These are phyloP conservation scores for Trichophyton schoenleinii DNA, from an alignment of 2,329 filamentous ascomycete species.

Conservation along the genomic window DNA sequence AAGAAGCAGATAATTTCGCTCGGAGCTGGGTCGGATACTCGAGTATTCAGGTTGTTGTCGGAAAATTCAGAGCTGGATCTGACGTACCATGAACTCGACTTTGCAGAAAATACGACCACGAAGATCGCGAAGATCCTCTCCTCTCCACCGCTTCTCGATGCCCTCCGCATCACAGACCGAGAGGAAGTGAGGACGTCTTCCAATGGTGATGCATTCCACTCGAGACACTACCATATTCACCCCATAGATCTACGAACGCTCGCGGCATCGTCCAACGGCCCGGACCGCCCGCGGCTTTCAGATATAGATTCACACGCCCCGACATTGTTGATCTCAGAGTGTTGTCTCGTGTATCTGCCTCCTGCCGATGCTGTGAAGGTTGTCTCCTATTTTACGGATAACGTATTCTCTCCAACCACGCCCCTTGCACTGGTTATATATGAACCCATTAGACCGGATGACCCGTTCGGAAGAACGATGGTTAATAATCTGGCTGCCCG, in stretches of 20 bases:
- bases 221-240: conserved; percentile 42
- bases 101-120: conserved; percentile 55
- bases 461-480: conserved; percentile 87
- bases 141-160: conserved; percentile 21
- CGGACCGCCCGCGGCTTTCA: conserved; percentile 21
- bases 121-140: conserved; percentile 44
- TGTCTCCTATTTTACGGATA: conserved; percentile 50
- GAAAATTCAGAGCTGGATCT: conserved; percentile 35
- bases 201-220: conserved; percentile 33
- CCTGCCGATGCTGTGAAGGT: conserved; percentile 51
- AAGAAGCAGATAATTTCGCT: conserved; percentile 75
- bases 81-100: conserved; percentile 87
- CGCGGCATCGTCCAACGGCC: conserved; percentile 16
- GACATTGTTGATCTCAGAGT: conserved; percentile 83
- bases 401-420: conserved; percentile 35
- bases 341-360: conserved; percentile 82
- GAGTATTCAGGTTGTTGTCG: conserved; percentile 62
- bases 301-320: conserved; percentile 49
- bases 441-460: conserved; percentile 72
- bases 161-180: conserved; percentile 19
- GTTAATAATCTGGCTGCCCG: conserved; percentile 72
- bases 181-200: conserved; percentile 26
- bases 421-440: conserved; percentile 60
- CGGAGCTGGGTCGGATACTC: conserved; percentile 86
- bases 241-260: conserved; percentile 59